phyloP scores from a whole-genome alignment of 2,329 filamentous ascomycete species.

The Lachnellula occidentalis region DNA sequence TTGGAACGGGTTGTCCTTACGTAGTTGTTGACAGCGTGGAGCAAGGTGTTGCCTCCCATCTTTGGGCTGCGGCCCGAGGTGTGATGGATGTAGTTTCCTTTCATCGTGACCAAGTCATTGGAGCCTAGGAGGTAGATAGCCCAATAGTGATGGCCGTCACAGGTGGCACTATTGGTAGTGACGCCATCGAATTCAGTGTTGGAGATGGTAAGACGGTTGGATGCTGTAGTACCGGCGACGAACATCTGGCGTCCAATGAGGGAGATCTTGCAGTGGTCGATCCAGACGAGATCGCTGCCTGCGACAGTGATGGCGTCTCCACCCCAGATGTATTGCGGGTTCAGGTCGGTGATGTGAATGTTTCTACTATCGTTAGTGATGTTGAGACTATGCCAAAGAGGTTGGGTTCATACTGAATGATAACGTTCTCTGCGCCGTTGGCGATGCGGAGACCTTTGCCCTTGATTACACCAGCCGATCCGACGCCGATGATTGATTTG shows the following conservation, averaged over 20 bases:
- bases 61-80: slow-evolving; percentile 40
- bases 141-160: slow-evolving; percentile 45
- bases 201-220: slow-evolving; percentile 38
- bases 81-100: slow-evolving; percentile 41
- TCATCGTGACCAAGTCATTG: slow-evolving; percentile 37
- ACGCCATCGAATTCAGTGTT: slow-evolving; percentile 42
- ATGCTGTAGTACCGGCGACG: slow-evolving; percentile 31
- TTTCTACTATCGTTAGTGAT: slow-evolving; percentile 30
- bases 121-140: slow-evolving; percentile 37
- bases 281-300: slow-evolving; percentile 36
- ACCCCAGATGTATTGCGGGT: slow-evolving; percentile 55
- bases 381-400: no score
- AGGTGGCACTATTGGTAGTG: slow-evolving; percentile 38
- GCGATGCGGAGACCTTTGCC: slow-evolving; percentile 26
- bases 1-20: no score
- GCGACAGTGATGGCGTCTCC: slow-evolving; percentile 52
- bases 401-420: slow-evolving; percentile 13
- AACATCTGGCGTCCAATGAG: slow-evolving; percentile 42
- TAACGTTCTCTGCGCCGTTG: slow-evolving; percentile 16
- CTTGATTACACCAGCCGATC: slow-evolving; percentile 24
- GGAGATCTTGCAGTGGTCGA: slow-evolving; percentile 36
- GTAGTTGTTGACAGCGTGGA: slow-evolving; percentile 40
- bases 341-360: slow-evolving; percentile 49
- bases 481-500: slow-evolving; percentile 26
- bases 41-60: slow-evolving; percentile 34